These are phyloP conservation scores for Debaryomyces coudertii DNA, from an alignment of 1,139 yeast species.

Conservation along the genomic window DNA sequence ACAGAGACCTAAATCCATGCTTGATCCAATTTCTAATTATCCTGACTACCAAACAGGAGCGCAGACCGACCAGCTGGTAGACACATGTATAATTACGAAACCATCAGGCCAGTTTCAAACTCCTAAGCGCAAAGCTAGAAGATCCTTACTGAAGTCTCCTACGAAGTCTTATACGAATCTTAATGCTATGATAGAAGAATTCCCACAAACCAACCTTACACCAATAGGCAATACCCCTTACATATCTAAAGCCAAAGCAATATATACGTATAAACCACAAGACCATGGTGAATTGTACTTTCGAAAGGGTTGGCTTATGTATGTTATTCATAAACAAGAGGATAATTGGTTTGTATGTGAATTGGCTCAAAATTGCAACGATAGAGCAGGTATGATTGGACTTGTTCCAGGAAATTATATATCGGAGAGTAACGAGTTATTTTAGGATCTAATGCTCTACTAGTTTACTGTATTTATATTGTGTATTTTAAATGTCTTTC, in stretches of 20 bases:
- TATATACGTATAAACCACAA: slow-evolving; percentile 72
- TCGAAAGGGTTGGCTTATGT: slow-evolving; percentile 73
- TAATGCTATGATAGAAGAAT: slow-evolving; percentile 31
- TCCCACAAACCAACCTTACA: slow-evolving; percentile 22
- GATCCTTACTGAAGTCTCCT: slow-evolving; percentile 33
- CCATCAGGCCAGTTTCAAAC: slow-evolving; percentile 9
- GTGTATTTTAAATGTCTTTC: not conserved
- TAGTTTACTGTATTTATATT: not conserved
- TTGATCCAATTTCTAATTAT: slow-evolving; percentile 19
- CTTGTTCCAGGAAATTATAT: slow-evolving; percentile 82
- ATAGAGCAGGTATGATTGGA: slow-evolving; percentile 55
- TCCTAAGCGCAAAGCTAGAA: slow-evolving; percentile 15
- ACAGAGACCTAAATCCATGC: slow-evolving; percentile 49
- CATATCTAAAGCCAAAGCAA: slow-evolving; percentile 63
- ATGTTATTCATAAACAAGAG: slow-evolving; percentile 73
- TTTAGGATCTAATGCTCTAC: slow-evolving; percentile 14
- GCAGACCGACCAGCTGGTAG: slow-evolving; percentile 17
- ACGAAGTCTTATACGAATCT: slow-evolving; percentile 38
- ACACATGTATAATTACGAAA: slow-evolving; percentile 21
- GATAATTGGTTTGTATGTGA: slow-evolving; percentile 94
- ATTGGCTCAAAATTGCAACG: slow-evolving; percentile 56
- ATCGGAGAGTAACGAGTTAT: slow-evolving; percentile 32
- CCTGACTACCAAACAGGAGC: slow-evolving; percentile 7
- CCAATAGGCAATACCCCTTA: slow-evolving; percentile 54
- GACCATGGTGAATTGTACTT: slow-evolving; percentile 80